Base-by-base conservation (phyloP, 1,284 basidiomycete genomes). In the Heterobasidion parviporum region DNA sequence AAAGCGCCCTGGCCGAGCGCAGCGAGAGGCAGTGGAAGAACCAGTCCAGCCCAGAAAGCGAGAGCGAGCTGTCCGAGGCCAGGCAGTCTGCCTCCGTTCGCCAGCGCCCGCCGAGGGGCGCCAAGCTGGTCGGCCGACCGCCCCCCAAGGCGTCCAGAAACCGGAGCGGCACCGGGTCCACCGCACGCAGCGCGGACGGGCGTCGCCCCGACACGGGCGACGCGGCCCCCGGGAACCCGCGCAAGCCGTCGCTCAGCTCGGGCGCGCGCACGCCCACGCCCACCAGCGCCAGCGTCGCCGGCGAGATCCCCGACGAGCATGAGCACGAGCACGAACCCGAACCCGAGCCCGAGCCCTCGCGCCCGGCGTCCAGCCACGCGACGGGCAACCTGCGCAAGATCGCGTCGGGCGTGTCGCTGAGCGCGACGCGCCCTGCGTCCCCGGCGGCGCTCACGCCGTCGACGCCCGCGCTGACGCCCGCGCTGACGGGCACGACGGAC, bases 1-100 rank as follows among this genome's bases (percentile, higher is more conserved):
- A 91, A 67, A 78, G 71, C 52, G 89, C 89, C 8, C 69, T 91
- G 48, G 75, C 81, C 7, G 87, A 88, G 38, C 78, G 32, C 8
- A 75, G 52, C 43, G 61, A 62, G n/a, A 54, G 44, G 36, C 12
- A 18, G 14, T 68, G 75, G 70, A 78, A 75, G 64, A 68, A 67
- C 26, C 70, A 72, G 35, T 68, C 70, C 18, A 65, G 66, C 48
- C 68, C 69, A 54, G 77, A 74, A 34, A 81, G 78, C 59, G 80
- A 80, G 62, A 78, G 77, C 56, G 80, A 82, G 34, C 57, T 66
- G 38, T 69, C 70, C 6, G 70, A 70, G 60, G 59, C 60, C n/a
- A 51, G 56, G 26, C 62, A 56, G 54, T 55, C 61, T 5, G 50
- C 58, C 2, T 43, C 55, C 26, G 50, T 56, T 3, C 56, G 55